Conservation (phyloP, 2,329 filamentous ascomycete species). For the Alternaria postmessia region DNA sequence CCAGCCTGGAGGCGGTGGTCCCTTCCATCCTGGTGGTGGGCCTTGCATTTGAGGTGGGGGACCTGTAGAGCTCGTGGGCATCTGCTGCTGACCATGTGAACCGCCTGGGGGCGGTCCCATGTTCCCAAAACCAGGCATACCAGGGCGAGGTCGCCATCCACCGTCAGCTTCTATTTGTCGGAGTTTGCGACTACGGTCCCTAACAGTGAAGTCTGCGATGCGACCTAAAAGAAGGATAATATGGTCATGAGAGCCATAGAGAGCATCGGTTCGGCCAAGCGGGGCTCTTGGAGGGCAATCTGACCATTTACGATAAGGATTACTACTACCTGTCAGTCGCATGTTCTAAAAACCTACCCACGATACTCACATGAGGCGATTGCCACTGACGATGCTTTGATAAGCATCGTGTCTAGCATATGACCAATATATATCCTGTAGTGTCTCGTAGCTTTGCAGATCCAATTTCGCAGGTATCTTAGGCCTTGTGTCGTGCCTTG, state of each 20-base stretch:
- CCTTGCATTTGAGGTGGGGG: conserved; percentile 40
- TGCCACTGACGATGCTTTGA: conserved; percentile 88
- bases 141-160: conserved; percentile 61
- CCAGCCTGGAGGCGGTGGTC: conserved; percentile 26
- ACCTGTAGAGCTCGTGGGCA: conserved; percentile 30
- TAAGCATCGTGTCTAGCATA: conserved; percentile 94
- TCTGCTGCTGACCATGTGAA: conserved; percentile 33
- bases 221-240: conserved; percentile 82
- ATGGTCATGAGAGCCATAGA: conserved; percentile 91
- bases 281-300: conserved; percentile 86
- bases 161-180: conserved; percentile 69
- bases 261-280: conserved; percentile 77
- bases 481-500: conserved; percentile 48
- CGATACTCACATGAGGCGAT: conserved; percentile 77
- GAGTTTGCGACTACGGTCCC: conserved; percentile 80
- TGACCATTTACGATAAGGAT: conserved; percentile 82
- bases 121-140: conserved; percentile 52
- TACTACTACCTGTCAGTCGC: conserved; percentile 59
- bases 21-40: conserved; percentile 29
- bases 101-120: conserved; percentile 46
- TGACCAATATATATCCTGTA: conserved; percentile 94
- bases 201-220: conserved; percentile 77
- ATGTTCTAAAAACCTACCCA: background rate
- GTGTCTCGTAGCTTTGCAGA: conserved; percentile 78
- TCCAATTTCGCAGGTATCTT: conserved; percentile 58